Evolutionary conservation across 2,329 filamentous ascomycete genomes (phyloP).

Genomic region (Fusarium tjaetaba): DNA sequence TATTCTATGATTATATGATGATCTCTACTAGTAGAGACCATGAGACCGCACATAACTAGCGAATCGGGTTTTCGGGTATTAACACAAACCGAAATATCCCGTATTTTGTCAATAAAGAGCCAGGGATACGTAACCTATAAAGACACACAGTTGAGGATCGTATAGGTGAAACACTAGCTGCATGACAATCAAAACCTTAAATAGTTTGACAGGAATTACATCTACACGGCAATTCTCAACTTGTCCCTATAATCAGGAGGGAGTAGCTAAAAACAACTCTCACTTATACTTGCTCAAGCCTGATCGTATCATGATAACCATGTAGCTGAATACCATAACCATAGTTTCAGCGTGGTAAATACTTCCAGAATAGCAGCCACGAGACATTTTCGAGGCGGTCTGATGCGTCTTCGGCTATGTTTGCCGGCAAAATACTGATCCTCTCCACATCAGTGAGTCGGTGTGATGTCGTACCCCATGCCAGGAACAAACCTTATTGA

Average conservation of each 20-base stretch:
- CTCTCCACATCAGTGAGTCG: not conserved
- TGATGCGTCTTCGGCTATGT: not conserved
- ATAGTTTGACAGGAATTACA: not conserved
- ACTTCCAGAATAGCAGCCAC: not conserved
- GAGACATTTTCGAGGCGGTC: not conserved
- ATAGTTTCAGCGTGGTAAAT: not conserved
- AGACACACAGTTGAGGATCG: not conserved
- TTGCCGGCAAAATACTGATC: not conserved
- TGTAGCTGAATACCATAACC: not conserved
- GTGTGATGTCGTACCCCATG: not conserved
- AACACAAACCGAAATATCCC: not conserved
- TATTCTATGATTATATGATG: not conserved
- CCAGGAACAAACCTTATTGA: not conserved
- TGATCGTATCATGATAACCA: not conserved
- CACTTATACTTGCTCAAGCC: not conserved
- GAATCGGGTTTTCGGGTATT: not conserved
- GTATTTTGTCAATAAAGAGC: not conserved
- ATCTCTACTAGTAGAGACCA: not conserved
- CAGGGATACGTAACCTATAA: not conserved
- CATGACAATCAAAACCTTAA: not conserved
- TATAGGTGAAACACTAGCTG: not conserved
- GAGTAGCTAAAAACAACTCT: not conserved
- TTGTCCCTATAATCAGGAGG: too few species aligned
- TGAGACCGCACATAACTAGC: not conserved
- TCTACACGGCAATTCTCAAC: too few species aligned